phyloP scores from a whole-genome alignment of 306 rosid species.

The Argentina anserina region DNA sequence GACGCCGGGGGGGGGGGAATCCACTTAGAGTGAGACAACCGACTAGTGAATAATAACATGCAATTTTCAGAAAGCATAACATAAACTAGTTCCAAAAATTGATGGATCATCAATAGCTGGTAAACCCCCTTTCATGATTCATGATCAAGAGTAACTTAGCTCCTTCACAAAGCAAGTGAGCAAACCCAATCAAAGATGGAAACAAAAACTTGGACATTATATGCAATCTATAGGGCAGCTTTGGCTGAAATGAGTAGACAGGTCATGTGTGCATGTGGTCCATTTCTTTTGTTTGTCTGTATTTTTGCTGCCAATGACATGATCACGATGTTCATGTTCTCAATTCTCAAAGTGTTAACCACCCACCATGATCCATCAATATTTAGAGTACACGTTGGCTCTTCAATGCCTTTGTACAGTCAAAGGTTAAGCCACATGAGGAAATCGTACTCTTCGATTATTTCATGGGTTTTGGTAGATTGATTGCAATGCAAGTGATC shows the following conservation, averaged over 20 bases:
- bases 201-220: not conserved
- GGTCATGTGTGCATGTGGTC: constrained; percentile 1
- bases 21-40: not conserved
- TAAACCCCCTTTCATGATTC: not conserved
- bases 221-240: not conserved
- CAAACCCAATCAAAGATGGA: not conserved
- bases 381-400: not conserved
- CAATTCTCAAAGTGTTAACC: not conserved
- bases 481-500: not conserved
- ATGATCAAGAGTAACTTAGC: not conserved
- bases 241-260: not conserved
- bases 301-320: not conserved
- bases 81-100: not conserved
- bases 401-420: not conserved
- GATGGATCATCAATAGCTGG: constrained; percentile 5
- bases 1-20: not conserved
- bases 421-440: not conserved
- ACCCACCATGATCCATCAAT: not conserved
- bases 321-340: not conserved
- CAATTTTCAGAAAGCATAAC: not conserved
- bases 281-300: not conserved
- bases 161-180: not conserved
- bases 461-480: not conserved
- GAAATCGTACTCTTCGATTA: not conserved
- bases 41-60: not conserved